Evolutionary conservation across 192 early-diverging fungal genomes (phyloP), one percentile per base, ranked within the genome.

Genomic region (Coemansia sp.): DNA sequence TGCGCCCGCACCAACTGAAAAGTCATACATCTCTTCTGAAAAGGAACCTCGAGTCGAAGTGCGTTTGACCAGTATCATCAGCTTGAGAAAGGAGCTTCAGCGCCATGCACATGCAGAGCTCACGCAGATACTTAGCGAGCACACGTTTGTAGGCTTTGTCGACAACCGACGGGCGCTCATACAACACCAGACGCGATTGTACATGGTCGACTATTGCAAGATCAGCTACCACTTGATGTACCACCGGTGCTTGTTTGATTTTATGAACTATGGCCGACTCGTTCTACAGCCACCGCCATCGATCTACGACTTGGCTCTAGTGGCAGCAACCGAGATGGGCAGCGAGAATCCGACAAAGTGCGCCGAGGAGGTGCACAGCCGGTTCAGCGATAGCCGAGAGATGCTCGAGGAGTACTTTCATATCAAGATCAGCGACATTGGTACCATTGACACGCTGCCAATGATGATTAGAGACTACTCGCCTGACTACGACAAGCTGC

Each of bases 361-460:
- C 9, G 80, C 76, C 0, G 58, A 46, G 11, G 48, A 78, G 12
- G 72, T 78, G 19, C 38, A 51, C 14, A 42, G 27, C 5, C 65
- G 76, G 21, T 74, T 83, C 17, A 55, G 32, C 37, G 74, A 73
- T 25, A 75, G 85, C 42, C 75, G 86, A 4, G 90, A 91, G 31
- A 95, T 99, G 95, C 84, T 99, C 5, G 80, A 85, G 14, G 95
- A 98, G 64, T 98, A 97, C 73, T 99, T 95, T 74, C 88, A 89
- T 9, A 83, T 99, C 6, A 85, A 62, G 12, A 73, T 99, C 32
- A 85, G 70, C 21, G 87, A 87, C 9, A 74, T 80, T 11, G 92
- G 95, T 3, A 64, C 87, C 8, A 63, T 96, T 4, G 64, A 79
- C 19, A 78, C 89, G 0, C 67, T 99, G 31, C 97, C 97, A 0